Conservation (phyloP, 2,329 filamentous ascomycete species). For the Ceratocystis papillata region DNA sequence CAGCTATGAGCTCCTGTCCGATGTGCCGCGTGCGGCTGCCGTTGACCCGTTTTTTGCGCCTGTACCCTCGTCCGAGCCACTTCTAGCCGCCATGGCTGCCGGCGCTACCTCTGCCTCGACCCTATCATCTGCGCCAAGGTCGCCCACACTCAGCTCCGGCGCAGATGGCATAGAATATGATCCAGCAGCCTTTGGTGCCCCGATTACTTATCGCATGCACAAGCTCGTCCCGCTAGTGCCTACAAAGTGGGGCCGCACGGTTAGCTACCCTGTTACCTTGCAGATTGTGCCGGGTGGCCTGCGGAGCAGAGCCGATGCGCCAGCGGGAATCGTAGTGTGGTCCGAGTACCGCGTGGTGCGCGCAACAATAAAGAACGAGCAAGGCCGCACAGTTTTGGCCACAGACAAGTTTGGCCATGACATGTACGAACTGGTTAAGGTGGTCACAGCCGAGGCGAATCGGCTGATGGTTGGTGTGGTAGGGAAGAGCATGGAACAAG, state of each 20-base stretch:
- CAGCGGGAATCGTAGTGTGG: slow-evolving; percentile 37
- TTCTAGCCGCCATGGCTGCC: slow-evolving; percentile 2
- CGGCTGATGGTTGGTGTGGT: slow-evolving; percentile 33
- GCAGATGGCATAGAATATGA: slow-evolving; percentile 8
- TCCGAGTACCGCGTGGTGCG: slow-evolving; percentile 29
- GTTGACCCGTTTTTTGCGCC: slow-evolving; percentile 36
- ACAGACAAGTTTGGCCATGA: slow-evolving; percentile 26
- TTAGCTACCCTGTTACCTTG: slow-evolving; percentile 37
- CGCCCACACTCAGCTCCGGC: slow-evolving; percentile 29
- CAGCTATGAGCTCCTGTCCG: slow-evolving; percentile 32
- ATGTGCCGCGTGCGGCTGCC: slow-evolving; percentile 31
- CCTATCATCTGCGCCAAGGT: slow-evolving; percentile 24
- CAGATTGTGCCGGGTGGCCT: slow-evolving; percentile 36
- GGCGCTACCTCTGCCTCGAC: background rate
- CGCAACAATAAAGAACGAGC: slow-evolving; percentile 7
- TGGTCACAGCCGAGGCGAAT: slow-evolving; percentile 31
- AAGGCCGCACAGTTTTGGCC: background rate
- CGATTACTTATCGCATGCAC: slow-evolving; percentile 30
- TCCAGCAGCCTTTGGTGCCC: slow-evolving; percentile 24
- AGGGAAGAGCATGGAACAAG: slow-evolving; percentile 28
- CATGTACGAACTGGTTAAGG: slow-evolving; percentile 32
- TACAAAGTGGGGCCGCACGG: slow-evolving; percentile 33
- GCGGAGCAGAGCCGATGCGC: slow-evolving; percentile 36
- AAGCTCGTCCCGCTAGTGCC: slow-evolving; percentile 34
- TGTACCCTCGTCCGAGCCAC: slow-evolving; percentile 6